Evolutionary conservation across 73 alveolate genomes (phyloP).

Genomic region (Uronychia binucleata): DNA sequence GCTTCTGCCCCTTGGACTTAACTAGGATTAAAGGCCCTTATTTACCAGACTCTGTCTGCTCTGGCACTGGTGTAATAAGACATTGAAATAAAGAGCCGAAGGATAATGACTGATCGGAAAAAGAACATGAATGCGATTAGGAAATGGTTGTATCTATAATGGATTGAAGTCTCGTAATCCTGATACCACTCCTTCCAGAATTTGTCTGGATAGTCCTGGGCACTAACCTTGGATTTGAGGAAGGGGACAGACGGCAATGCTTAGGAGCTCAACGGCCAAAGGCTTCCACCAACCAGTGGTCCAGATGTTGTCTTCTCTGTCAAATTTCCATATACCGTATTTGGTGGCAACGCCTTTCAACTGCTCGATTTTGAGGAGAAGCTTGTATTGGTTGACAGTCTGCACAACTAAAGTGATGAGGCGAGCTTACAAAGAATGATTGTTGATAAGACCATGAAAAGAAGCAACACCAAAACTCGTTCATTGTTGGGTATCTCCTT

Average conservation of each 20-base stretch:
- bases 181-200: slow-evolving; percentile 44
- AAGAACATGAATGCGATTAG: slow-evolving; percentile 24
- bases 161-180: slow-evolving; percentile 1
- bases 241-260: slow-evolving; percentile 1
- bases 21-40: slow-evolving; percentile 19
- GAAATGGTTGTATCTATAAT: slow-evolving; percentile 9
- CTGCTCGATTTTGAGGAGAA: slow-evolving; percentile 1
- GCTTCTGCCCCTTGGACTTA: slow-evolving; percentile 22
- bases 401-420: not conserved
- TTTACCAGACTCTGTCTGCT: slow-evolving; percentile 59
- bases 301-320: not conserved
- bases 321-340: slow-evolving; percentile 1
- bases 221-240: slow-evolving; percentile 7
- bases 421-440: slow-evolving; percentile 2
- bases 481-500: too few species aligned
- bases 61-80: slow-evolving; percentile 23
- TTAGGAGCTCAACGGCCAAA: not conserved
- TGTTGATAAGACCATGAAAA: not conserved
- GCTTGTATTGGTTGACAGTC: slow-evolving; percentile 2
- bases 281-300: slow-evolving; percentile 12
- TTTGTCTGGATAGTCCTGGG: not conserved
- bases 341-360: slow-evolving; percentile 1
- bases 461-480: not conserved
- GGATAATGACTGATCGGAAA: slow-evolving; percentile 8
- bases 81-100: not conserved